Evolutionary conservation across 441 rosid genomes (phyloP).

Genomic region (Jatropha podagrica): DNA sequence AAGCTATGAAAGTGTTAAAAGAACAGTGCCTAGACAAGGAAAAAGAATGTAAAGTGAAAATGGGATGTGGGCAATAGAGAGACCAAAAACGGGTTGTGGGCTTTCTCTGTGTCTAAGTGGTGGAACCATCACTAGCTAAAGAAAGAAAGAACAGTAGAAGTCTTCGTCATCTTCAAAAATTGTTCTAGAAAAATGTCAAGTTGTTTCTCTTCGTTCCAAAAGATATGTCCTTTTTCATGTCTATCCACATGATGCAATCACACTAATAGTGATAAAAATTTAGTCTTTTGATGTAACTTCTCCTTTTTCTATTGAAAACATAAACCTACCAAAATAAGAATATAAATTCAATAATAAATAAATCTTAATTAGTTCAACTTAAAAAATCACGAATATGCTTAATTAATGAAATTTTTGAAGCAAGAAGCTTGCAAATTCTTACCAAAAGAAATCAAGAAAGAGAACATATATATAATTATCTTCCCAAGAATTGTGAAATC

Average conservation of each 20-base stretch:
- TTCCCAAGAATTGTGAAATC: no score
- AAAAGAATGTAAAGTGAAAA: constrained; percentile 23
- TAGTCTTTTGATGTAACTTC: background rate
- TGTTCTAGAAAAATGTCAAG: constrained; percentile 28
- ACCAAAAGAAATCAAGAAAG: background rate
- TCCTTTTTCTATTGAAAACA: background rate
- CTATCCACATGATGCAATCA: constrained; percentile 18
- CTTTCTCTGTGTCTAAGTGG: constrained; percentile 11
- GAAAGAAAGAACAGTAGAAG: constrained; percentile 8
- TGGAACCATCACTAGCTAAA: constrained; percentile 15
- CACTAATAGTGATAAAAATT: constrained; percentile 1
- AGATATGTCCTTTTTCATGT: background rate
- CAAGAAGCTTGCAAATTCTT: no score
- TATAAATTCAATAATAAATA: background rate
- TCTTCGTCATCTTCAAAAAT: constrained; percentile 22
- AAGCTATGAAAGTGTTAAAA: constrained; percentile 26
- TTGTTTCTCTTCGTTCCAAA: constrained; percentile 24
- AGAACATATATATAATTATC: no score
- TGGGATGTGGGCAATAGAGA: constrained; percentile 28
- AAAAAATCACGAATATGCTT: no score
- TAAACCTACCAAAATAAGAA: background rate
- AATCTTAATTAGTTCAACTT: no score
- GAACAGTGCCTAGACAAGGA: constrained; percentile 19
- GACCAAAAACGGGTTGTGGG: constrained; percentile 30
- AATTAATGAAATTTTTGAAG: no score